These are phyloP conservation scores for Phellopilus nigrolimitatus DNA, from an alignment of 1,284 basidiomycete genomes.

Conservation along the genomic window DNA sequence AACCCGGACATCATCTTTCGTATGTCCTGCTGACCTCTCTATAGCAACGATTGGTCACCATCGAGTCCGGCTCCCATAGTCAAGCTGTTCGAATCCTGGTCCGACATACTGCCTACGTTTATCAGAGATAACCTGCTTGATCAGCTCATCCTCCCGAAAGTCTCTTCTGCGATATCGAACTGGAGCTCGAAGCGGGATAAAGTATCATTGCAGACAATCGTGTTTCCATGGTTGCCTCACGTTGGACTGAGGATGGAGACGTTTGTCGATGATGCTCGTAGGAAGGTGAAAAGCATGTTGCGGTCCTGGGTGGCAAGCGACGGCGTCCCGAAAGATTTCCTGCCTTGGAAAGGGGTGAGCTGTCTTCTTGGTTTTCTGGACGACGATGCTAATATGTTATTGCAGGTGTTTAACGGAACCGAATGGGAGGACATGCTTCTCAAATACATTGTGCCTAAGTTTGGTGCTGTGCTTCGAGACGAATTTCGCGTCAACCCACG, in stretches of 20 bases:
- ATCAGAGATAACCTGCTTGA: constrained; percentile 94
- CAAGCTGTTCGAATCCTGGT: constrained; percentile 86
- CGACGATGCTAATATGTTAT: constrained; percentile 3
- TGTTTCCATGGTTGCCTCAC: constrained; percentile 95
- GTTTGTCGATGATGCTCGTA: constrained; percentile 78
- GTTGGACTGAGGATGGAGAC: constrained; percentile 77
- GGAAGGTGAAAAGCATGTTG: constrained; percentile 78
- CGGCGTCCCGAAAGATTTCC: constrained; percentile 69
- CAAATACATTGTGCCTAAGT: constrained; percentile 87
- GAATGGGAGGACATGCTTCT: constrained; percentile 94
- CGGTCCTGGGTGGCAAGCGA: constrained; percentile 77
- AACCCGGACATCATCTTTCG: background rate
- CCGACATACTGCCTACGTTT: constrained; percentile 81
- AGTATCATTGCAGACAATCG: constrained; percentile 68
- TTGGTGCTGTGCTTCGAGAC: constrained; percentile 74
- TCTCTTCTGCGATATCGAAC: constrained; percentile 77
- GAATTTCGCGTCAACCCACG: constrained; percentile 87
- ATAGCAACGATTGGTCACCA: constrained; percentile 84
- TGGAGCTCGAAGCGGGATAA: constrained; percentile 68
- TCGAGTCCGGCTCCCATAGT: constrained; percentile 71
- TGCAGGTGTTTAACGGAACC: constrained; percentile 61
- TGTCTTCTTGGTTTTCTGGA: constrained; percentile 21
- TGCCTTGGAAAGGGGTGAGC: constrained; percentile 78
- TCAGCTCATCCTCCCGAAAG: constrained; percentile 91
- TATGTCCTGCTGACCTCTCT: constrained; percentile 10